These are phyloP conservation scores for Passalora sequoiae DNA, from an alignment of 2,329 filamentous ascomycete species.

Conservation along the genomic window DNA sequence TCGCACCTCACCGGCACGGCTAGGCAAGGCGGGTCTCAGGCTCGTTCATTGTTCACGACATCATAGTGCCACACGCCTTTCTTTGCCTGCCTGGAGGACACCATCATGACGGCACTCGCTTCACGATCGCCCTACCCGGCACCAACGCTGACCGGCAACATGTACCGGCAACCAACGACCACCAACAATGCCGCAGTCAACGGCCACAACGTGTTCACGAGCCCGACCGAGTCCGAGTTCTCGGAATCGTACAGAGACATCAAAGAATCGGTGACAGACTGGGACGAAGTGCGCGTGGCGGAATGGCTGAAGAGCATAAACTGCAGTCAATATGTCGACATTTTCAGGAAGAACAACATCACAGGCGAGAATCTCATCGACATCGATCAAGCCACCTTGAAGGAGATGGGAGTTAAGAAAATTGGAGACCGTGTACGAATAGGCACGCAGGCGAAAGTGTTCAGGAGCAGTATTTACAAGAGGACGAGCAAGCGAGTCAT, in stretches of 20 bases:
- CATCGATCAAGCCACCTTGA: conserved; percentile 91
- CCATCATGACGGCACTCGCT: conserved; percentile 80
- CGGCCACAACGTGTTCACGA: conserved; percentile 55
- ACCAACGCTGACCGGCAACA: conserved; percentile 32
- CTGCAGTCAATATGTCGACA: conserved; percentile 85
- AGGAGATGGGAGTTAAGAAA: conserved; percentile 98
- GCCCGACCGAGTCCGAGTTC: conserved; percentile 89
- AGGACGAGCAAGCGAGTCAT: conserved; percentile 59
- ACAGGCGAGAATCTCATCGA: conserved; percentile 95
- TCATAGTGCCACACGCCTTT: conserved; percentile 5
- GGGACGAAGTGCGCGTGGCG: conserved; percentile 87
- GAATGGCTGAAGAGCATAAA: conserved; percentile 89
- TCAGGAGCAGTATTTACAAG: conserved; percentile 46
- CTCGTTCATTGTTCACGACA: conserved; percentile 7
- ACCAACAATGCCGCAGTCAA: conserved; percentile 16
- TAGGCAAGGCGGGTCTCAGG: conserved; percentile 3
- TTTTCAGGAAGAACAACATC: conserved; percentile 90
- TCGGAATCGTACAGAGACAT: conserved; percentile 64
- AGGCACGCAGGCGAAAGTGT: conserved; percentile 46
- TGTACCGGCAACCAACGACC: conserved; percentile 26
- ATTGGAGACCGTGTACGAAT: conserved; percentile 93
- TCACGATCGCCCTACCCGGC: conserved; percentile 66
- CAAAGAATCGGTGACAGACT: conserved; percentile 47
- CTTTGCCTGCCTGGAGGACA: conserved; percentile 6
- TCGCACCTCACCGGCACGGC: conserved; percentile 7